Base-by-base conservation (phyloP, 441 rosid genomes). In the Omphalea diandra region DNA sequence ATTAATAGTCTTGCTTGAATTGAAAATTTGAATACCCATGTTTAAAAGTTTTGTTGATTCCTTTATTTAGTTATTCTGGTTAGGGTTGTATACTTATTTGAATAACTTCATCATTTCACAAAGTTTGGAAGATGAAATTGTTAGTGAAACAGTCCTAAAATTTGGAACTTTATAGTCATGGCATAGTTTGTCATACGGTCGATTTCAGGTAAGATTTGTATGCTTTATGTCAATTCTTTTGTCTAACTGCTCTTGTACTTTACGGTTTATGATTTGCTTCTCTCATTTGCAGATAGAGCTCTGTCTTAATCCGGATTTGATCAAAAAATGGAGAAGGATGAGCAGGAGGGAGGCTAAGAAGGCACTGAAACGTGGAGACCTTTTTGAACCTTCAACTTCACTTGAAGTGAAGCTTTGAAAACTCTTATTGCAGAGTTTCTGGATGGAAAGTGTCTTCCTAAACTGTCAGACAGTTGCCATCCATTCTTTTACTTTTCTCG, bases 121-220 rank as follows among this genome's bases (percentile, higher is more conserved):
- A 98, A 95, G 99, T 81, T 80, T 95, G 90, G 99, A 95, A 83
- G 99, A 95, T 73, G 92, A 88, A 60, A 78, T 95, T 75, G 99
- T 95, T 59, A 88, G 95, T 55, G 91, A 88, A 77, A 90, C 85
- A 29, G 97, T 86, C 69, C 86, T 93, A 67, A 86, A 88, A 72
- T 77, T 95, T 78, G 98, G 96, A 68, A 88, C 94, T 77, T 78
- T 93, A 63, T 83, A 86, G 56, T 90, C 93, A 68, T 95, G 98
- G 99, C 88, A 88, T 75, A 84, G 97, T 78, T 85, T 95, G 82
- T 93, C 98, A 2, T 90, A 86, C 80, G 99, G 99, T 63, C 96
- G 97, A 73, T 90, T 95, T 81, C 98, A 90, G 97, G 99, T 89
- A 57, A 67, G 68, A 26, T 70, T 29, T 59, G 7, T 63, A 26